Base-by-base conservation (phyloP, 768 basidiomycete species). In the Kwoniella sp. region DNA sequence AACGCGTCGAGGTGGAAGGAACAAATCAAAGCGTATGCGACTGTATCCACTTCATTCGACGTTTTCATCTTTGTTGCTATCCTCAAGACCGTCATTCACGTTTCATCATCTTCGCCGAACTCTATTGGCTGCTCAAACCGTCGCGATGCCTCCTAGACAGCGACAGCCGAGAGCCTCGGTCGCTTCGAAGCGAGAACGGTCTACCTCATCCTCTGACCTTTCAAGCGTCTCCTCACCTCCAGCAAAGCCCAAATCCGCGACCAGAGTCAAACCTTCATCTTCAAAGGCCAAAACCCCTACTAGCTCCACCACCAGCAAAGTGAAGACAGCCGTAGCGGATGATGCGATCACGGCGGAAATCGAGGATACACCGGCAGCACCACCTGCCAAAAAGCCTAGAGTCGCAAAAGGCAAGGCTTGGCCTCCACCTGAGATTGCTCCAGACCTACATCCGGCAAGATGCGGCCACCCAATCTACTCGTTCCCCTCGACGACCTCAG, bases 381-480 rank as follows among this genome's bases (percentile, higher is more conserved):
- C n/a, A n/a, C n/a, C n/a, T n/a, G 55, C 46, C 17, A 74, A 73
- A 55, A 70, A 65, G 50, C 56, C 71, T 53, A 24, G 59, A 52
- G 46, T 46, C 25, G 55, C 69, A n/a, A 72, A 71, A 64, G 64
- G 49, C 1, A 72, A 72, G 55, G 47, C 56, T 27, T 77, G 68
- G 65, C 75, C 75, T 5, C 75, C 75, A 2, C 36, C 69, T 2
- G 75, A 74, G 46, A 63, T 77, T 7, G 63, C 68, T 21, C 72
- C 75, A 24, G 51, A 65, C 1, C 26, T 56, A 19, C 72, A 74
- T 63, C 72, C 72, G 5, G 50, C 64, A 21, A 57, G 75, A 40
- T 51, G 64, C 13, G 75, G 75, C 21, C 55, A 70, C 48, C 72
- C 74, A 19, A 30, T 67, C n/a, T 77, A 63, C 57, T n/a, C 26